Base-by-base conservation (phyloP, 495 filamentous ascomycete genomes). In the Lindgomyces ingoldianus region DNA sequence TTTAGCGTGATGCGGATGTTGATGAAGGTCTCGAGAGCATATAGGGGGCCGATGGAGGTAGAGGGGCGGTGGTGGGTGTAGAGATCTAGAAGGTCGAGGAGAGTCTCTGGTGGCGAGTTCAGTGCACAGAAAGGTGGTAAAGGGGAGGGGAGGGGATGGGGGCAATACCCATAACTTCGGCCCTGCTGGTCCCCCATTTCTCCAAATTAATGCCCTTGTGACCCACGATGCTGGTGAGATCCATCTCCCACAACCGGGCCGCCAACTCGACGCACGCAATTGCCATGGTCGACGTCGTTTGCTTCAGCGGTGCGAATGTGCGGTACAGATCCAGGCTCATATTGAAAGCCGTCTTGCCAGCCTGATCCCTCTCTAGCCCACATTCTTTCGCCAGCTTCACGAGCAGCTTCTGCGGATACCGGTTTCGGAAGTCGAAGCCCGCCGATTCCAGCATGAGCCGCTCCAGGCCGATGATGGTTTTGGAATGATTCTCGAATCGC, bases 401-500 rank as follows among this genome's bases (percentile, higher is more conserved):
- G 39, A 96, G 75, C 12, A 90, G 79, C 64, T 91, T 89, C 57
- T 96, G 89, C 0, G 94, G 91, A 70, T 96, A 88, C 36, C 91
- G 88, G 44, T 85, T 89, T n/a, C 93, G 86, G 70, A 96, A 98
- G 75, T 98, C 94, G 71, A 98, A 98, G 52, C 88, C 87, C 22
- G 91, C 87, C 1, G 88, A 85, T 75, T 98, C 94, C n/a, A 98
- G 88, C 77, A 98, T 95, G 56, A 94, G 85, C 24, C 94, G 81
- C 73, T 98, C 94, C 1, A 98, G 82, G 9, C 89, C 91, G 57
- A 96, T 91, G 58, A 96, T 89, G 36, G 84, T 83, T 57, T 90
- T 88, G 10, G 87, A 86, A 18, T 84, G 82, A 10, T 76, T 75
- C 47, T 98, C 94, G 69, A 98, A 95, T 8, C 87, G 72, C 91